Percentiles rank a stretch among this genome's conserved stretches.
Conservation (phyloP, 768 basidiomycete genomes). For the Russula lepida region DNA sequence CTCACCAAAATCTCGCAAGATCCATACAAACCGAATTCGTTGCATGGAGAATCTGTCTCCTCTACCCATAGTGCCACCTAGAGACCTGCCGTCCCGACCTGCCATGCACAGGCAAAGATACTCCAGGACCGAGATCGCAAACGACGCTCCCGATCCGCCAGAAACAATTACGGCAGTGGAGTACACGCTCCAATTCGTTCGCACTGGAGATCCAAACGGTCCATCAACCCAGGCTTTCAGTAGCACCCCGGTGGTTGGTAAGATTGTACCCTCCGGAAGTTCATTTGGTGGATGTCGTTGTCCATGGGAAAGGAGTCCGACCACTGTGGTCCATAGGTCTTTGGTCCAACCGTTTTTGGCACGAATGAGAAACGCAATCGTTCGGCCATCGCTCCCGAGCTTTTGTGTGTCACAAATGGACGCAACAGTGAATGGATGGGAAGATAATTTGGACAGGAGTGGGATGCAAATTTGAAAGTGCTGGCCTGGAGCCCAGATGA, state of each 20-base stretch:
- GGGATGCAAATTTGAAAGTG: constrained; percentile 66
- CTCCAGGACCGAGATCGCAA: constrained; percentile 57
- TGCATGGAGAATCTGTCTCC: constrained; percentile 35
- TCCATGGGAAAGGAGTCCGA: constrained; percentile 28
- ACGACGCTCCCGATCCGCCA: constrained; percentile 72
- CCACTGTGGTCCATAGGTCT: constrained; percentile 51
- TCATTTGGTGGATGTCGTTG: constrained; percentile 27
- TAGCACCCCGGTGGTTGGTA: constrained; percentile 42
- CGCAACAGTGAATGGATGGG: constrained; percentile 69
- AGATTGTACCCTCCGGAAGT: constrained; percentile 25
- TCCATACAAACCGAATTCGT: constrained; percentile 69
- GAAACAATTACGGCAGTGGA: constrained; percentile 54
- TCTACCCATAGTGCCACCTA: constrained; percentile 42
- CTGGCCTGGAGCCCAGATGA: constrained; percentile 72
- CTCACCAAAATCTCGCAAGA: constrained; percentile 68
- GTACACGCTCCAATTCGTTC: constrained; percentile 51
- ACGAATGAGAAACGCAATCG: constrained; percentile 59
- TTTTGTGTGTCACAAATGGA: constrained; percentile 46
- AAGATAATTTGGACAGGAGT: constrained; percentile 47
- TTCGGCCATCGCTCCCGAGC: constrained; percentile 39
- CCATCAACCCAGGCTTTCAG: constrained; percentile 55
- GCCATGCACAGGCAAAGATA: constrained; percentile 52
- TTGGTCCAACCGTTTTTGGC: constrained; percentile 63
- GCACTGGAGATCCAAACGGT: constrained; percentile 56
- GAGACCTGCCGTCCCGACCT: constrained; percentile 40